phyloP scores from a whole-genome alignment of 306 rosid genomes.

The Prunus campanulata region DNA sequence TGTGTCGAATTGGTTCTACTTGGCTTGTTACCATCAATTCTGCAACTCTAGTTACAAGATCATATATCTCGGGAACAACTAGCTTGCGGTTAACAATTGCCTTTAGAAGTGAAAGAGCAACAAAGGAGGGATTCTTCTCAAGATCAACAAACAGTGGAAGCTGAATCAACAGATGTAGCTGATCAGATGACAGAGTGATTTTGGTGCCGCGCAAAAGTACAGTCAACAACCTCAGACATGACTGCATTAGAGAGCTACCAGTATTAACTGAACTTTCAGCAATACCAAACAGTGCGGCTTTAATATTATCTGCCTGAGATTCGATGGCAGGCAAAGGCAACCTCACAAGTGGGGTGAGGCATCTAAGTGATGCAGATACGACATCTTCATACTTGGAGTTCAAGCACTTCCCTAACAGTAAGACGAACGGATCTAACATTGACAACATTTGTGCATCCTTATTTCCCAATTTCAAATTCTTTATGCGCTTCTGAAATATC shows the following conservation, averaged over 20 bases:
- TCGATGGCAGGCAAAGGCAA: constrained; percentile 76
- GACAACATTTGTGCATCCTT: constrained; percentile 44
- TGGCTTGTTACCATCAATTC: constrained; percentile 96
- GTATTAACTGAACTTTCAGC: constrained; percentile 56
- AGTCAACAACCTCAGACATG: constrained; percentile 69
- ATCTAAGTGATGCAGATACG: constrained; percentile 67
- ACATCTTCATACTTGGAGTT: constrained; percentile 85
- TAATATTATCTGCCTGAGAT: constrained; percentile 64
- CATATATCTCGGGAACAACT: constrained; percentile 82
- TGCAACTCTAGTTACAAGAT: constrained; percentile 69
- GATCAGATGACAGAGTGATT: constrained; percentile 67
- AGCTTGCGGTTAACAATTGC: constrained; percentile 73
- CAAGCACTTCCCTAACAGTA: constrained; percentile 56
- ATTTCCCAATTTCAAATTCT: constrained; percentile 50
- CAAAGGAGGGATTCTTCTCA: constrained; percentile 64
- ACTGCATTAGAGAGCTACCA: constrained; percentile 73
- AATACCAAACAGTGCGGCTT: constrained; percentile 64
- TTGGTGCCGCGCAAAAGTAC: constrained; percentile 68
- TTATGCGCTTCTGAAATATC: constrained; percentile 63
- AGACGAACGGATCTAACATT: constrained; percentile 76
- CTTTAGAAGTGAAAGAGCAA: constrained; percentile 77
- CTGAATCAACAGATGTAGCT: constrained; percentile 62
- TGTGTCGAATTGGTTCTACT: constrained; percentile 65
- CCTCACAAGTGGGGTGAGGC: constrained; percentile 69
- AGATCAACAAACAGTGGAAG: constrained; percentile 82